Percentiles rank a stretch among this genome's conserved stretches.
Evolutionary conservation across 768 basidiomycete genomes (phyloP).

Genomic region (Grammothele lineata): DNA sequence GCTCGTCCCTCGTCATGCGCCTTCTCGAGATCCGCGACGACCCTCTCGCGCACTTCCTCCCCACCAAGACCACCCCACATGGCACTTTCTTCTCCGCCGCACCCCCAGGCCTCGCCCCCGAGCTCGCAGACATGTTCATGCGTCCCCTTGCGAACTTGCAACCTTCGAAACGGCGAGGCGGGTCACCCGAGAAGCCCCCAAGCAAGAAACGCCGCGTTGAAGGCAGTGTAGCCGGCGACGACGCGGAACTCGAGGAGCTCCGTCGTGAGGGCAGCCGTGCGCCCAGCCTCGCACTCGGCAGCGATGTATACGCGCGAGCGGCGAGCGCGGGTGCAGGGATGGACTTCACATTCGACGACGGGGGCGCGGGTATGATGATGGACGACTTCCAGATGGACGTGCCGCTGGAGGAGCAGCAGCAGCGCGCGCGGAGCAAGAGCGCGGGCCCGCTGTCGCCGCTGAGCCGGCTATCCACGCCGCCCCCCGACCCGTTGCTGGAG

Average conservation of each 20-base stretch:
- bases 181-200: conserved; percentile 49
- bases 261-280: conserved; percentile 65
- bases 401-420: conserved; percentile 26
- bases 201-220: conserved; percentile 58
- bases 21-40: conserved; percentile 83
- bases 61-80: conserved; percentile 68
- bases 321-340: conserved; percentile 48
- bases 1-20: conserved; percentile 80
- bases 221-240: conserved; percentile 36
- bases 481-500: conserved; percentile 44
- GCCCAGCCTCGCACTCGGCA: conserved; percentile 53
- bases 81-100: conserved; percentile 79
- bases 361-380: conserved; percentile 30
- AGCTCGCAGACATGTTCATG: conserved; percentile 81
- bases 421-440: conserved; percentile 42
- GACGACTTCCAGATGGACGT: conserved; percentile 76
- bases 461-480: conserved; percentile 65
- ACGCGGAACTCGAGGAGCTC: conserved; percentile 68
- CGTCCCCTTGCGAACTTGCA: conserved; percentile 55
- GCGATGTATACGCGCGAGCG: conserved; percentile 49
- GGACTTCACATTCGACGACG: conserved; percentile 59
- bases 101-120: conserved; percentile 78
- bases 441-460: conserved; percentile 45
- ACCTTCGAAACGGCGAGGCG: conserved; percentile 56
- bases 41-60: conserved; percentile 81